A percentile compares a stretch with the other conserved stretches of the same genome.
Evolutionary conservation across 495 filamentous ascomycete genomes (phyloP).

Genomic region (Aspergillus sclerotioniger): DNA sequence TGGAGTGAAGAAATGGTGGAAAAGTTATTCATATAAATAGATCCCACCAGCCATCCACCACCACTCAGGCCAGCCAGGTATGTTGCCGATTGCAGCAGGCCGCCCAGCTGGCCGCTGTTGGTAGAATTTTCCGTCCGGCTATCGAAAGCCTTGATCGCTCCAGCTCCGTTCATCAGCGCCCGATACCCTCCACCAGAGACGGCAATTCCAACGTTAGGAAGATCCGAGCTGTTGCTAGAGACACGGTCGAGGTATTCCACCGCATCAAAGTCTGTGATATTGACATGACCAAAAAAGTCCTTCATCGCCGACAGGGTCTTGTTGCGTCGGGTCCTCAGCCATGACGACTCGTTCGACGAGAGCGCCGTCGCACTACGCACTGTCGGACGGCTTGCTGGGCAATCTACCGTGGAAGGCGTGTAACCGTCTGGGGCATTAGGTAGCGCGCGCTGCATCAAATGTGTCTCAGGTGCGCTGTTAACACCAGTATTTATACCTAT

Average conservation of each 20-base stretch:
- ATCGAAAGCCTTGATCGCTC: conserved; percentile 82
- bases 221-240: conserved; percentile 53
- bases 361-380: conserved; percentile 56
- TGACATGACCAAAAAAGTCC: conserved; percentile 68
- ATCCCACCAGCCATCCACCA: conserved; percentile 84
- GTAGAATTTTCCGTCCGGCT: conserved; percentile 67
- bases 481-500: neutral
- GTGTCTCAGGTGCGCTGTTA: neutral
- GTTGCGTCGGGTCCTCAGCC: conserved; percentile 54
- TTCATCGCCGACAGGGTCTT: conserved; percentile 66
- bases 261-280: conserved; percentile 76
- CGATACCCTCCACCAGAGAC: conserved; percentile 74
- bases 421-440: conserved; percentile 52
- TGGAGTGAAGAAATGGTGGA: conserved; percentile 63
- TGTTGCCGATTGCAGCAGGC: conserved; percentile 78
- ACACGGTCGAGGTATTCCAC: conserved; percentile 61
- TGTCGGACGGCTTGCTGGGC: conserved; percentile 45
- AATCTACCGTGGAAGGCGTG: conserved; percentile 37
- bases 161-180: conserved; percentile 86
- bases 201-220: conserved; percentile 61
- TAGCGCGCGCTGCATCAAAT: conserved; percentile 30
- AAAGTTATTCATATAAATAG: conserved; percentile 88
- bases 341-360: conserved; percentile 66
- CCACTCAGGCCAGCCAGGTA: conserved; percentile 86
- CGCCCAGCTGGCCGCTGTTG: conserved; percentile 69